Conservation (phyloP, 345 rosid genomes). For the Hevea brasiliensis region DNA sequence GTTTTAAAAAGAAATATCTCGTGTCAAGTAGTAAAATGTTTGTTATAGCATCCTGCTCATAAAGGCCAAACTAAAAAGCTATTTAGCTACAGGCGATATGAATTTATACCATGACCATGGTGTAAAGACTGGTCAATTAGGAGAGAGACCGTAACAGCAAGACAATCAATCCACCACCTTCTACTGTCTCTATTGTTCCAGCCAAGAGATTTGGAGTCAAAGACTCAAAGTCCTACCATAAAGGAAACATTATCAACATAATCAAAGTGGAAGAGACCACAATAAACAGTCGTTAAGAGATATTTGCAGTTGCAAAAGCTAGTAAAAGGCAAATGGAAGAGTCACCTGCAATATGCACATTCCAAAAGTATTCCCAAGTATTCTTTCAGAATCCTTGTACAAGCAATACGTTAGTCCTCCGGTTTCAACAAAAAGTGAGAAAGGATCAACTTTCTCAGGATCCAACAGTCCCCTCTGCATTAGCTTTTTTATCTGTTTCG, state of each 20-base stretch:
- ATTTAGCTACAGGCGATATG: background rate
- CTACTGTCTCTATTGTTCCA: conserved; percentile 94
- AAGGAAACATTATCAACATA: conserved; percentile 15
- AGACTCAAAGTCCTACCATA: conserved; percentile 87
- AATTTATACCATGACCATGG: conserved; percentile 90
- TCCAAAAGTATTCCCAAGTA: conserved; percentile 93
- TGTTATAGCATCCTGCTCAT: background rate
- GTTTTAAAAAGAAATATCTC: background rate
- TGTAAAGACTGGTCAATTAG: conserved; percentile 81
- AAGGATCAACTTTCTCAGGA: conserved; percentile 92
- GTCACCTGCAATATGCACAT: conserved; percentile 95
- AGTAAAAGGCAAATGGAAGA: background rate
- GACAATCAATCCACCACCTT: conserved; percentile 90
- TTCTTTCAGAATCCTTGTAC: conserved; percentile 85
- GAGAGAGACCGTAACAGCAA: conserved; percentile 77
- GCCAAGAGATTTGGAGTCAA: conserved; percentile 93
- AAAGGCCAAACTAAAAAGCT: conserved; percentile 2
- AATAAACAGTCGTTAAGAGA: background rate
- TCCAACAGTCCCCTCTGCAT: conserved; percentile 87
- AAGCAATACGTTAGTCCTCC: conserved; percentile 84
- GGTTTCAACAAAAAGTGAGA: conserved; percentile 81
- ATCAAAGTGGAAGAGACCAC: conserved; percentile 6
- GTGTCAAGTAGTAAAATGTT: background rate
- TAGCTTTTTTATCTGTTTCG: conserved; percentile 75
- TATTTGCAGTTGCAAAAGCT: background rate